phyloP scores from a whole-genome alignment of 768 basidiomycete genomes.

The Tricholoma hemisulphureum region DNA sequence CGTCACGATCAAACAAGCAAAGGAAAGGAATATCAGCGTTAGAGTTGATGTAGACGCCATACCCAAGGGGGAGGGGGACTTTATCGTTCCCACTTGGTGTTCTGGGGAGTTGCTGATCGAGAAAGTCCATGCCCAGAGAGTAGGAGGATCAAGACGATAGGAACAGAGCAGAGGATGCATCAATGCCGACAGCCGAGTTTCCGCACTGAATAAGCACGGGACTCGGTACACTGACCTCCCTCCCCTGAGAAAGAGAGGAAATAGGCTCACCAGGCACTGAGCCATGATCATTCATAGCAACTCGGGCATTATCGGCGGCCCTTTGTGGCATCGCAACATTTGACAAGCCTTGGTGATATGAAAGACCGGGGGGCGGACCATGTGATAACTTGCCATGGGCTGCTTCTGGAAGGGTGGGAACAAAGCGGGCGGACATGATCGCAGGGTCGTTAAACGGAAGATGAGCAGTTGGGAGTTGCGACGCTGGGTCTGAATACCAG shows the following conservation, averaged over 20 bases:
- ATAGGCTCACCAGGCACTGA: conserved; percentile 67
- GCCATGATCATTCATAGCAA: conserved; percentile 31
- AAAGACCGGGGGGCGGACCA: conserved; percentile 70
- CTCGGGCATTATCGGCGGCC: conserved; percentile 25
- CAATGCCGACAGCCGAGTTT: conserved; percentile 72
- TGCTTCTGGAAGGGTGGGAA: conserved; percentile 36
- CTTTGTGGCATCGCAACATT: conserved; percentile 4
- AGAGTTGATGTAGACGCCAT: conserved; percentile 48
- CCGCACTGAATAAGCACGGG: conserved; percentile 88
- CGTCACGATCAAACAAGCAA: conserved; percentile 36
- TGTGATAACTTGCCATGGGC: conserved; percentile 37
- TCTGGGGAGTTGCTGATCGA: conserved; percentile 34
- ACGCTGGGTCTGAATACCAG: conserved; percentile 6
- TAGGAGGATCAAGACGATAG: conserved; percentile 30
- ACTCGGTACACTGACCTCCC: conserved; percentile 88
- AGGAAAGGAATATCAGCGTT: conserved; percentile 50
- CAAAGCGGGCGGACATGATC: conserved; percentile 75
- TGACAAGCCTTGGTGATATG: conserved; percentile 38
- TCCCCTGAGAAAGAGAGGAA: conserved; percentile 59
- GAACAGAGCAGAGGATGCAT: conserved; percentile 44
- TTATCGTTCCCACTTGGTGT: conserved; percentile 27
- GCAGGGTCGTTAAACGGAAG: conserved; percentile 72
- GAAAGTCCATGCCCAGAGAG: conserved; percentile 36
- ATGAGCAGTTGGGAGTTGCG: conserved; percentile 19
- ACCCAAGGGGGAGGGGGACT: conserved; percentile 47